phyloP scores from a whole-genome alignment of 495 filamentous ascomycete genomes.

The Tuber microsphaerosporum region DNA sequence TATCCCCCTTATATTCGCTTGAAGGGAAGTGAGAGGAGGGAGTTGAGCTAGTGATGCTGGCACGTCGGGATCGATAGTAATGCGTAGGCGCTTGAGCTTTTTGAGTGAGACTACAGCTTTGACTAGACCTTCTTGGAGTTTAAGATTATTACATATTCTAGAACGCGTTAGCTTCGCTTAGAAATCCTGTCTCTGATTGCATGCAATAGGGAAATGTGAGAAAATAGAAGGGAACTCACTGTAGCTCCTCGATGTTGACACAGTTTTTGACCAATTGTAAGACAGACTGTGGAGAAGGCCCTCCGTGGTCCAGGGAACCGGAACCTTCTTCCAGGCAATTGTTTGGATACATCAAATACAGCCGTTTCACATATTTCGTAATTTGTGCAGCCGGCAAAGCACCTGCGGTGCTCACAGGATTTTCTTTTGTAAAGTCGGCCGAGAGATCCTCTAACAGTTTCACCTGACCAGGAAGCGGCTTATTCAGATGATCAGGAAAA shows the following conservation, averaged over 20 bases:
- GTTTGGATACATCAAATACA: constrained; percentile 1
- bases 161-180: not conserved
- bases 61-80: not conserved
- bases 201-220: not conserved
- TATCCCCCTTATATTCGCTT: not conserved
- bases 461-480: not conserved
- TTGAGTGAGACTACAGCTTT: not conserved
- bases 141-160: not conserved
- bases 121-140: not conserved
- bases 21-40: not conserved
- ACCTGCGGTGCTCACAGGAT: not conserved
- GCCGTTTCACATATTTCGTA: not conserved
- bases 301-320: not conserved
- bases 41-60: not conserved
- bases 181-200: not conserved
- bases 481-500: not conserved
- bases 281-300: not conserved
- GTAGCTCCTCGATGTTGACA: not conserved
- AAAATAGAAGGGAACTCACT: not conserved
- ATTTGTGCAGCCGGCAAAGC: not conserved
- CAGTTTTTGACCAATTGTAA: constrained; percentile 3
- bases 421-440: not conserved
- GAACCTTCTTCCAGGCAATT: not conserved
- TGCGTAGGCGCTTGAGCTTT: constrained; percentile 3
- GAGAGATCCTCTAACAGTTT: not conserved